A percentile compares a stretch with the other conserved stretches of the same genome.
Conservation (phyloP, 1,284 basidiomycete species). For the Hymenochaete sp. region DNA sequence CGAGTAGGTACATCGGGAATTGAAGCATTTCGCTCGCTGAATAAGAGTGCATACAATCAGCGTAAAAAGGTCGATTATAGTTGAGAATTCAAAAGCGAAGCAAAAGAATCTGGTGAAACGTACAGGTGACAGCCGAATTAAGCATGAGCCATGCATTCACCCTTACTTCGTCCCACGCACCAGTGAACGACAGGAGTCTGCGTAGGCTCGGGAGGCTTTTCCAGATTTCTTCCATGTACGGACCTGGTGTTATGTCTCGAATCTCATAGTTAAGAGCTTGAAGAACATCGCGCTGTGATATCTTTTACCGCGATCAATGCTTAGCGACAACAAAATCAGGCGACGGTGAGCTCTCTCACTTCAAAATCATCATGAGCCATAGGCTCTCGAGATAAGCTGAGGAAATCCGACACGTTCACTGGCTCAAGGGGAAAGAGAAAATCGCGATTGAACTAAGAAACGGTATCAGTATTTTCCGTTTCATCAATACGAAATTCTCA, state of each 20-base stretch:
- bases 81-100: slow-evolving; percentile 8
- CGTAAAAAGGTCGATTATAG: not conserved
- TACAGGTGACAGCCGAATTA: slow-evolving; percentile 39
- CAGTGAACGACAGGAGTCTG: slow-evolving; percentile 29
- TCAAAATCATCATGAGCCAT: slow-evolving; percentile 22
- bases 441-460: slow-evolving; percentile 20
- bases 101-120: slow-evolving; percentile 13
- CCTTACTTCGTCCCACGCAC: slow-evolving; percentile 39
- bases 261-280: slow-evolving; percentile 38
- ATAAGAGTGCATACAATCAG: not conserved
- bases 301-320: slow-evolving; percentile 29
- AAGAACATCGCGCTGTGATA: slow-evolving; percentile 50
- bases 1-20: slow-evolving; percentile 44
- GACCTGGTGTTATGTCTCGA: slow-evolving; percentile 45
- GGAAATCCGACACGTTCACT: slow-evolving; percentile 20
- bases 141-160: slow-evolving; percentile 42
- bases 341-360: slow-evolving; percentile 12
- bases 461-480: not conserved
- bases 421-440: slow-evolving; percentile 19
- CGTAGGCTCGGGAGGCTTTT: slow-evolving; percentile 41
- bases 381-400: slow-evolving; percentile 21
- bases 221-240: slow-evolving; percentile 51
- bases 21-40: slow-evolving; percentile 43
- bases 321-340: not conserved
- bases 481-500: not conserved